Evolutionary conservation across 1,139 yeast species (phyloP), one percentile per base, ranked within the genome.

Genomic region (Kurtzmaniella quercitrusa): DNA sequence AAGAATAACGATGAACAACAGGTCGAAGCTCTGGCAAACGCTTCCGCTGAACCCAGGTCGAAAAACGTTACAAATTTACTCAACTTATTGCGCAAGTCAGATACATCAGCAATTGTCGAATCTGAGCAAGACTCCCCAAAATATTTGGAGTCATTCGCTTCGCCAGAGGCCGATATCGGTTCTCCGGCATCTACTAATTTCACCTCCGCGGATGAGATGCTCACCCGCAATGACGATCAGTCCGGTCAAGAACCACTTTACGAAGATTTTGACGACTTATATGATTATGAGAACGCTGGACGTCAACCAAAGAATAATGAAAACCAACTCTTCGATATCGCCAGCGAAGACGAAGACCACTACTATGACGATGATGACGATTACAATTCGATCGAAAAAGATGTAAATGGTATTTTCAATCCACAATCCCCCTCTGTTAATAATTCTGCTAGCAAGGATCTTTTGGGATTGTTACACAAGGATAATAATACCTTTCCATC

Each of bases 231-330:
- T 19, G 45, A 38, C 33, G 49, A 50, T 30, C 43, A 46, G 14
- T 5, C 37, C 21, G 49, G 47, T 19, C 46, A 50, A 39, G 58
- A 52, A 18, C 46, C 50, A 3, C 18, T 30, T 16, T 55, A 53
- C 28, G 62, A 60, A 38, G 50, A 55, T 35, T 65, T 66, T 43
- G 74, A 68, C 33, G 65, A 68, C 44, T 68, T 69, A 42, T 65
- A 63, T 36, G 66, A 63, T 38, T 59, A 55, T 45, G 63, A 59
- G 22, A 58, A 56, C 28, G 52, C 60, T 38, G 54, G 61, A 40
- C 57, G 57, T 18, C 52, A 50, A 33, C 51, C 51, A 30, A 44
- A 47, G 38, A 51, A 49, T 3, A 40, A 49, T 20, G 53, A 36
- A 34, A 51, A 56, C 36, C 51, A 51, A 42, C 52, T 51, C 35